phyloP scores from a whole-genome alignment of 371 early-diverging fungal species.

The Mucor sp. region DNA sequence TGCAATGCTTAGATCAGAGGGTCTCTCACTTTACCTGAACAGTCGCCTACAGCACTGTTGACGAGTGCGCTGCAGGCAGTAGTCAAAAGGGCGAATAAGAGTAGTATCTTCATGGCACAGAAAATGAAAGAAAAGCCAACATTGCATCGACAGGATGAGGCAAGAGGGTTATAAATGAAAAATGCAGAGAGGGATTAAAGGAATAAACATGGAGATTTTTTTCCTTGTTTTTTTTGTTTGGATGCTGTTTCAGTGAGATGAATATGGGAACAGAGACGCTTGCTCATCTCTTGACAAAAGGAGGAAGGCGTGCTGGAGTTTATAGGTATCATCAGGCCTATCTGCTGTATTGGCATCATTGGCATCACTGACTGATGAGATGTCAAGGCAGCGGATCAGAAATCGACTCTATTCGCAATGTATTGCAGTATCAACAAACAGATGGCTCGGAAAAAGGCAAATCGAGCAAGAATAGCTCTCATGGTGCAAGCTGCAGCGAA shows the following conservation, averaged over 20 bases:
- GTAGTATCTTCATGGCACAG: conserved; percentile 4
- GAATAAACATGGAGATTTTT: conserved; percentile 4
- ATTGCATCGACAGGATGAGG: not conserved
- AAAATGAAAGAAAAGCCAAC: not conserved
- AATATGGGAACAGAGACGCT: not conserved
- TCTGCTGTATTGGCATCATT: not conserved
- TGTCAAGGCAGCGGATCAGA: not conserved
- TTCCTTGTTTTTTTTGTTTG: not conserved
- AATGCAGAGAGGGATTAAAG: not conserved
- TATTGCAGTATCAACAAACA: not conserved
- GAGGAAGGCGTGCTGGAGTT: not conserved
- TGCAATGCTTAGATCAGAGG: not conserved
- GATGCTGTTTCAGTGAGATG: not conserved
- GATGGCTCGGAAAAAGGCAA: not conserved
- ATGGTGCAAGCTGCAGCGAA: too few species aligned
- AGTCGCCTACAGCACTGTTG: conserved; percentile 8
- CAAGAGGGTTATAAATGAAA: not conserved
- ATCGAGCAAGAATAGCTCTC: too few species aligned
- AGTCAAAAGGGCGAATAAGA: not conserved
- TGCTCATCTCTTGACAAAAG: not conserved
- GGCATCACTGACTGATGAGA: not conserved
- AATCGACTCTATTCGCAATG: not conserved
- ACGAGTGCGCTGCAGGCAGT: conserved; percentile 5
- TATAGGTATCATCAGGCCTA: too few species aligned
- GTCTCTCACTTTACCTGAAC: conserved; percentile 9